Percentiles rank a stretch among this genome's conserved stretches.
These are phyloP conservation scores for Vigna trinervia DNA, from an alignment of 306 rosid genomes.

Conservation along the genomic window DNA sequence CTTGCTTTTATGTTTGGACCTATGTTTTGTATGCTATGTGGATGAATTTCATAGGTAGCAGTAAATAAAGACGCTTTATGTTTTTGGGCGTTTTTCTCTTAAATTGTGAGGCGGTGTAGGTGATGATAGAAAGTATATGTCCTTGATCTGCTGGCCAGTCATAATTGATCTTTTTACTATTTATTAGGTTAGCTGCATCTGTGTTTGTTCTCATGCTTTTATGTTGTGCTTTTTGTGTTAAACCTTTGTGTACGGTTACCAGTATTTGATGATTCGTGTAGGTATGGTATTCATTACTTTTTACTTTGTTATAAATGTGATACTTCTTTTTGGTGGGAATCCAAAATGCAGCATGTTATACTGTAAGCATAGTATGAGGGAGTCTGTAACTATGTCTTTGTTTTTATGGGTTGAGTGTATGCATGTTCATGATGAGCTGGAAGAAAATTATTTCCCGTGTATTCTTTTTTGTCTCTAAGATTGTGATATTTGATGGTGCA, in stretches of 20 bases:
- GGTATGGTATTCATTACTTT: background rate
- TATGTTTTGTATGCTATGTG: background rate
- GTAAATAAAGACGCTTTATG: background rate
- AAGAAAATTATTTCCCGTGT: background rate
- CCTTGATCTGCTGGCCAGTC: background rate
- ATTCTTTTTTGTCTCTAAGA: background rate
- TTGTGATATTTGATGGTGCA: constrained; percentile 44
- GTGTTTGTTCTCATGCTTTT: background rate
- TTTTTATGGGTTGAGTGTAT: background rate
- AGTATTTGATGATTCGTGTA: background rate
- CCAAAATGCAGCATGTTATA: background rate
- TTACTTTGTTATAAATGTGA: background rate
- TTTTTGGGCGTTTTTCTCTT: background rate
- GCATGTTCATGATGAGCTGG: background rate
- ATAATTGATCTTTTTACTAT: background rate
- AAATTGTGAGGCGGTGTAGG: background rate
- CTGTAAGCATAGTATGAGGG: background rate
- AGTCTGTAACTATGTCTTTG: background rate
- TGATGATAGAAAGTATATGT: no score
- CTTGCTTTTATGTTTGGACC: background rate
- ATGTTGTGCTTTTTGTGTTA: background rate
- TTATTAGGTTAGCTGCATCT: background rate
- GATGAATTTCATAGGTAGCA: background rate
- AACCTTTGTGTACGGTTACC: background rate
- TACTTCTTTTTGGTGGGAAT: background rate